phyloP scores from a whole-genome alignment of 495 filamentous ascomycete genomes.

The Oleoguttula mirabilis region DNA sequence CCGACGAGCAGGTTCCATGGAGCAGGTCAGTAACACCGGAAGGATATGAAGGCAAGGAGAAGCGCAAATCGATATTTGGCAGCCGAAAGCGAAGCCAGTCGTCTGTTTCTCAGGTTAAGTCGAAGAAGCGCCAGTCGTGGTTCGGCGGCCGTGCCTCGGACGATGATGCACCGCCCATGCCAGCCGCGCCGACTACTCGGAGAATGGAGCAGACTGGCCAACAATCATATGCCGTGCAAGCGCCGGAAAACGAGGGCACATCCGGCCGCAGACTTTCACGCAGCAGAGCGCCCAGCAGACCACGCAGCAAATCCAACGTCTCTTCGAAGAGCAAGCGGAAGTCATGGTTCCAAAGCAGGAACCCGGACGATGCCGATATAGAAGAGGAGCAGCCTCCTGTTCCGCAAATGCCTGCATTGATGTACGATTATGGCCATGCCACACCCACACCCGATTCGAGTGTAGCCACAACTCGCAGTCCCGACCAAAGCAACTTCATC shows the following conservation, averaged over 20 bases:
- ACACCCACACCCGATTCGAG: slow-evolving; percentile 8
- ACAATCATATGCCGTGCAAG: not conserved
- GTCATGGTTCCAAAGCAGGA: slow-evolving; percentile 10
- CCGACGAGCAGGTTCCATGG: slow-evolving; percentile 6
- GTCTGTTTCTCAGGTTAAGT: no score
- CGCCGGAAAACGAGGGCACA: not conserved
- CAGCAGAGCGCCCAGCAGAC: not conserved
- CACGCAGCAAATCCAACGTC: slow-evolving; percentile 2
- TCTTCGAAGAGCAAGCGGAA: not conserved
- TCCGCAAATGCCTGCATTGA: slow-evolving; percentile 3
- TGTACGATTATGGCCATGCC: slow-evolving; percentile 1
- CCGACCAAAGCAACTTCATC: not conserved
- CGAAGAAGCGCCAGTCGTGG: slow-evolving; percentile 3
- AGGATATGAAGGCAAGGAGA: not conserved
- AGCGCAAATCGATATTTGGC: slow-evolving; percentile 3
- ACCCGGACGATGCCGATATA: slow-evolving; percentile 3
- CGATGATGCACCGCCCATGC: not conserved
- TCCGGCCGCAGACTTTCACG: not conserved
- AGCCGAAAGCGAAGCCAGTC: not conserved
- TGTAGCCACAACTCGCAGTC: slow-evolving; percentile 1
- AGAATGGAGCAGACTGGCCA: no score
- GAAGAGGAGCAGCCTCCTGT: no score
- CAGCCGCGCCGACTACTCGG: not conserved
- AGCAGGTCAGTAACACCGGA: not conserved
- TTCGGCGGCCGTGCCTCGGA: not conserved